Evolutionary conservation across 495 filamentous ascomycete genomes (phyloP), one percentile per base, ranked within the genome.

Genomic region (Neurospora sp.): DNA sequence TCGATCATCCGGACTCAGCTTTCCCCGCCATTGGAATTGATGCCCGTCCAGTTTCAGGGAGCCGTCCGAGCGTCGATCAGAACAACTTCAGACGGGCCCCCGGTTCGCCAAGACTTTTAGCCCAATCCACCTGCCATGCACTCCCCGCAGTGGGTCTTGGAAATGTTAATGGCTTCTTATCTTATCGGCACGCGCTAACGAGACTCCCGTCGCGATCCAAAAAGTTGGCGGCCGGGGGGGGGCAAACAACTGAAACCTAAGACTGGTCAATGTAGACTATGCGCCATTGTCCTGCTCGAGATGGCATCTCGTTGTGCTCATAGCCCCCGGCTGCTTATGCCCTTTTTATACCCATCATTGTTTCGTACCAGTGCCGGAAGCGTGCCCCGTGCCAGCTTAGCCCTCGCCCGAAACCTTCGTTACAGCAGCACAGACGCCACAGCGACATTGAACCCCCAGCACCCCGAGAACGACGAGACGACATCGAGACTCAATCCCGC

Each of bases 401-500:
- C 75, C 54, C 77, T 73, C 37, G 71, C 79, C 48, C 70, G 73
- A 66, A 73, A 70, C 73, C 72, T 73, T 66, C 70, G 54, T 70
- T 72, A 70, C 71, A 76, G 75, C 74, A 78, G 74, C 81, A 82
- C 70, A 81, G 74, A 72, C 81, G 83, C 71, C 39, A 70, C 54
- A 21, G 70, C 71, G 69, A 81, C 54, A 8, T 36, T 66, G 54
- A 1, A 17, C 11, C 45, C 45, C 1, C 45, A 54, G 21, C 45
- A 77, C 75, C 83, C 82, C 73, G 74, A 81, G 13, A 71, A 76
- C 75, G 75, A 71, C 11, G 69, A 70, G 9, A 34, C 72, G 15
- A 37, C 70, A 19, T 89, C 90, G 11, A 90, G 91, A 75, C 86
- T 97, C 42, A 91, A 96, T 78, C 92, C 94, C 3, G 74, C 88